A percentile compares a stretch with the other conserved stretches of the same genome.
These are phyloP conservation scores for Harringtonia aguacate DNA, from an alignment of 2,329 filamentous ascomycete species.

Conservation along the genomic window DNA sequence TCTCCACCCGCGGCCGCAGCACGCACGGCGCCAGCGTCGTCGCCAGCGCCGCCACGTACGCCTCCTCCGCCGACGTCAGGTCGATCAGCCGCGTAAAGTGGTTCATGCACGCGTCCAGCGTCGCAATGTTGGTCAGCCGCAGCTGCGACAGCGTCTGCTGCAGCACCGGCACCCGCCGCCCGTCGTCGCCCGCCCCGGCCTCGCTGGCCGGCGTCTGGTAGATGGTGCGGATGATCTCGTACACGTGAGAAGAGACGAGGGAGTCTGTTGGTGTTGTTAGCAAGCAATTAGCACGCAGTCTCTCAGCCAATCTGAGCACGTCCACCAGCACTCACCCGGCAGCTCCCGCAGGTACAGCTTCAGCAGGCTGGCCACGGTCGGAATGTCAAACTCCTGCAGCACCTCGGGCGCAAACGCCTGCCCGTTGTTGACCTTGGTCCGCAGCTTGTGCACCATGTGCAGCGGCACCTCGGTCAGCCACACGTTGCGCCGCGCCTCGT, in stretches of 20 bases:
- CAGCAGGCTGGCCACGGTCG: slow-evolving; percentile 82
- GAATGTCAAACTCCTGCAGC: slow-evolving; percentile 82
- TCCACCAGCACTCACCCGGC: slow-evolving; percentile 53
- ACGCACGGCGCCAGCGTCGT: slow-evolving; percentile 73
- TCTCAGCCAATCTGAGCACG: background rate
- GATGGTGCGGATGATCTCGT: slow-evolving; percentile 96
- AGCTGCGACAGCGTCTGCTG: slow-evolving; percentile 94
- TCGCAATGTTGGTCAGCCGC: slow-evolving; percentile 92
- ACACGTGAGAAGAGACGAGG: slow-evolving; percentile 95
- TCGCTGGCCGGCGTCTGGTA: slow-evolving; percentile 77
- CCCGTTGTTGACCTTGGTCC: slow-evolving; percentile 76
- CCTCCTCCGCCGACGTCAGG: slow-evolving; percentile 87
- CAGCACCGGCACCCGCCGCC: slow-evolving; percentile 75
- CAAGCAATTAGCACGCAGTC: background rate
- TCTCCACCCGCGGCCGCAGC: slow-evolving; percentile 77
- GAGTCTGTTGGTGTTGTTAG: slow-evolving; percentile 73
- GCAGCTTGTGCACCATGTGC: slow-evolving; percentile 71
- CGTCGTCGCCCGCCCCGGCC: slow-evolving; percentile 44
- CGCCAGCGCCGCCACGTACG: slow-evolving; percentile 67
- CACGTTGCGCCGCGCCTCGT: slow-evolving; percentile 82
- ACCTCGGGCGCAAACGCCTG: slow-evolving; percentile 66
- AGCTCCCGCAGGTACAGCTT: slow-evolving; percentile 94
- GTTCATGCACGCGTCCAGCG: slow-evolving; percentile 95
- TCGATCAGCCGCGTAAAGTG: slow-evolving; percentile 97
- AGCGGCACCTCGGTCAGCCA: slow-evolving; percentile 93